Evolutionary conservation across 768 basidiomycete genomes (phyloP).

Genomic region (Boletus huronensis): DNA sequence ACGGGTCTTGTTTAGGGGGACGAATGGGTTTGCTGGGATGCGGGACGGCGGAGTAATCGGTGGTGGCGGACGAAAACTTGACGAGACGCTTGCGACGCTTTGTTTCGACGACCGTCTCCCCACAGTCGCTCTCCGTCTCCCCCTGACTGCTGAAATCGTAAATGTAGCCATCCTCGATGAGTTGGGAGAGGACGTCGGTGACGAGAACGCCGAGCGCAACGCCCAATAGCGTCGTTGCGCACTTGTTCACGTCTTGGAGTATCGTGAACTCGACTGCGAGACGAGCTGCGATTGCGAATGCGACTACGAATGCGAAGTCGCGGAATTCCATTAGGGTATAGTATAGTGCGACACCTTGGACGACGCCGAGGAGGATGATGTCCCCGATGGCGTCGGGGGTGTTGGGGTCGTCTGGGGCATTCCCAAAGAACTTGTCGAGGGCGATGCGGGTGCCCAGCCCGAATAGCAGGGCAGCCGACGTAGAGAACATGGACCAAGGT

Average conservation of each 20-base stretch:
- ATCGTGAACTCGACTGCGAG: conserved; percentile 61
- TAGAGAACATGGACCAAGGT: conserved; percentile 42
- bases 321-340: conserved; percentile 56
- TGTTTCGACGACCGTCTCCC: conserved; percentile 10
- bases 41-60: conserved; percentile 29
- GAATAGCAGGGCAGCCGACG: conserved; percentile 66
- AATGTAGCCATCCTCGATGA: conserved; percentile 49
- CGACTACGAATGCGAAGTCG: conserved; percentile 53
- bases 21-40: conserved; percentile 22
- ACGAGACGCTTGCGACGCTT: conserved; percentile 41
- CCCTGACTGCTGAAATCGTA: conserved; percentile 22
- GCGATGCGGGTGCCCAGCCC: conserved; percentile 73
- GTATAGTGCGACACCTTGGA: conserved; percentile 75
- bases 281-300: conserved; percentile 54
- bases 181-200: conserved; percentile 68
- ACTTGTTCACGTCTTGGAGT: conserved; percentile 50
- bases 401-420: conserved; percentile 32
- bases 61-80: conserved; percentile 41
- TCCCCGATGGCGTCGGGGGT: conserved; percentile 44
- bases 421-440: conserved; percentile 53
- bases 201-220: conserved; percentile 64
- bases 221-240: conserved; percentile 60
- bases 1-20: conserved; percentile 28
- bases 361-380: conserved; percentile 63
- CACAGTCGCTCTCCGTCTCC: conserved; percentile 23